Percentiles rank a stretch among this genome's conserved stretches.
Conservation (phyloP, 176 grass and related monocot species). For the Musa acuminata region DNA sequence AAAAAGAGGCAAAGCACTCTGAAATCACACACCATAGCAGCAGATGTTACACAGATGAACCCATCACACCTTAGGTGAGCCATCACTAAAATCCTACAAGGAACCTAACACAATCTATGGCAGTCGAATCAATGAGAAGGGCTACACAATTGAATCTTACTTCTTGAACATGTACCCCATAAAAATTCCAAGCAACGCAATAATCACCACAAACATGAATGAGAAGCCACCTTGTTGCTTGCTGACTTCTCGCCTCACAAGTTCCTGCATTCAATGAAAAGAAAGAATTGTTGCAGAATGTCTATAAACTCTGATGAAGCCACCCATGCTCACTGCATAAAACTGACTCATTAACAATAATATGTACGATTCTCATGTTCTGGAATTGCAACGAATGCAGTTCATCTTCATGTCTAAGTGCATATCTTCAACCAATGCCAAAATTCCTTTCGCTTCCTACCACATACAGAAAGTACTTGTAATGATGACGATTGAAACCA, state of each 20-base stretch:
- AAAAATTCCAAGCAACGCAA: slow-evolving; percentile 39
- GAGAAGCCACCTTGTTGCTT: slow-evolving; percentile 42
- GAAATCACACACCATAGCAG: background rate
- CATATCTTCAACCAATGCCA: too few relatives aligned
- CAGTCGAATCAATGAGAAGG: background rate
- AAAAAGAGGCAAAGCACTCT: background rate
- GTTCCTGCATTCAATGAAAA: slow-evolving; percentile 30
- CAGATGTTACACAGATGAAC: background rate
- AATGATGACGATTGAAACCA: too few relatives aligned
- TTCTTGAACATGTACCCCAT: slow-evolving; percentile 55
- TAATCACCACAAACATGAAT: slow-evolving; percentile 25
- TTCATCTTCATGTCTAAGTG: too few relatives aligned
- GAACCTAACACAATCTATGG: background rate
- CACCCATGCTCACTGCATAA: too few relatives aligned
- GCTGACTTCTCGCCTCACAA: slow-evolving; percentile 24
- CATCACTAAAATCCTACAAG: background rate
- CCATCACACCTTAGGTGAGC: background rate
- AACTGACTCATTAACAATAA: too few relatives aligned
- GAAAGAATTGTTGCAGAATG: slow-evolving; percentile 1
- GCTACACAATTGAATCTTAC: slow-evolving; percentile 13
- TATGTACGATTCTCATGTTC: too few relatives aligned
- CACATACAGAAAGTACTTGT: too few relatives aligned
- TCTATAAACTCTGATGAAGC: background rate
- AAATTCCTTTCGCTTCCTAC: too few relatives aligned
- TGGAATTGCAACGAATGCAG: too few relatives aligned